Evolutionary conservation across 2,329 filamentous ascomycete species (phyloP), one percentile per base, ranked within the genome.

Genomic region (Pseudocercospora eumusae): DNA sequence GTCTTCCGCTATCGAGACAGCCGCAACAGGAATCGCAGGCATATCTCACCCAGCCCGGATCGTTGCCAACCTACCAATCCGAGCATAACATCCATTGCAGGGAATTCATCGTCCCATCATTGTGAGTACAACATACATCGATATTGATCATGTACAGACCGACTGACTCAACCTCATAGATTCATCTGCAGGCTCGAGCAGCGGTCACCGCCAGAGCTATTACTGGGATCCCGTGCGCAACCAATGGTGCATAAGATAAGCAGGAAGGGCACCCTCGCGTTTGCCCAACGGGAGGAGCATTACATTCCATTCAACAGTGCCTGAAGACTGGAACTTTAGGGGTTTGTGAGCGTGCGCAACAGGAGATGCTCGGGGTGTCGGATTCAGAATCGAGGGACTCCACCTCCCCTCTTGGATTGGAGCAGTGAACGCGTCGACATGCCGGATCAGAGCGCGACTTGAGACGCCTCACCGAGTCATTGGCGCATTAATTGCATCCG

Each of bases 1-100:
- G 79, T 80, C 62, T 82, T 82, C 64, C 77, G 80, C n/a, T 81
- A 79, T 64, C 71, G 75, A 23, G 76, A 78, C 65, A 76, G 78
- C 64, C 76, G 80, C 57, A 78, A 79, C 60, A 65, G 68, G 20
- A 70, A 69, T 47, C 66, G 69, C n/a, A 64, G 66, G 21, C 61
- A 68, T 54, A 62, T 65, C 20, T 69, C 68, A 9, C 69, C 69
- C 13, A 64, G 65, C 53, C 65, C 63, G 10, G 66, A 68, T 42
- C 61, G 66, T 11, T 53, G 49, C 8, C 47, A 53, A 23, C 61
- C 60, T 21, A 47, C 61, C 27, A 57, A 60, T 23, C 62, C 60
- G 15, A 64, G 64, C 54, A 62, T 64, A 20, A 55, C 63, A 18
- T 53, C 60, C n/a, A 55, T 63, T 52, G 28, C 58, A 21, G 59